phyloP scores from a whole-genome alignment of 192 early-diverging fungal genomes.

The Rhizoclosmatium sp. region DNA sequence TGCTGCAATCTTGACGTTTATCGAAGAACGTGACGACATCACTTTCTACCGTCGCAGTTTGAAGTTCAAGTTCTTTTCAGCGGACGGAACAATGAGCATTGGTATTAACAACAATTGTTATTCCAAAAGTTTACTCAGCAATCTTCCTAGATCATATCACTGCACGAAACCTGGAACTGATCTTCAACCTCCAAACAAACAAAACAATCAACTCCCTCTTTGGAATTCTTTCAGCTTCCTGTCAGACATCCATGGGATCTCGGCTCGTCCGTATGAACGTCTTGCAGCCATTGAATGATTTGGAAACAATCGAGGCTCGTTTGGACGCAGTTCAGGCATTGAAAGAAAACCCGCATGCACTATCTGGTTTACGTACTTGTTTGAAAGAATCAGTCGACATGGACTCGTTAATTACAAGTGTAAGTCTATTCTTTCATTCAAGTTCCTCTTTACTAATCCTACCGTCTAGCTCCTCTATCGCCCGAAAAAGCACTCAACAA shows the following conservation, averaged over 20 bases:
- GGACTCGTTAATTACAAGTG: conserved; percentile 18
- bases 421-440: background rate
- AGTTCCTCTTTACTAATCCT: background rate
- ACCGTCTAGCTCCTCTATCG: conserved; percentile 17
- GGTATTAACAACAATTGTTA: conserved; percentile 29
- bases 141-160: conserved; percentile 60
- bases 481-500: conserved; percentile 56
- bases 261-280: conserved; percentile 79
- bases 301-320: conserved; percentile 59
- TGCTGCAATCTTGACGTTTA: conserved; percentile 36
- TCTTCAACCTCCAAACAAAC: conserved; percentile 55
- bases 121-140: background rate
- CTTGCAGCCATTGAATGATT: conserved; percentile 69
- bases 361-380: background rate
- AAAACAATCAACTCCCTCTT: conserved; percentile 62
- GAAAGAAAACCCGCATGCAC: conserved; percentile 7
- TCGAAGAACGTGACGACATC: conserved; percentile 59
- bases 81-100: conserved; percentile 58
- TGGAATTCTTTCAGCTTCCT: conserved; percentile 67
- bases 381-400: conserved; percentile 32
- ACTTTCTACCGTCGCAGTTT: conserved; percentile 60
- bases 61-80: conserved; percentile 63
- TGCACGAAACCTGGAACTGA: conserved; percentile 69
- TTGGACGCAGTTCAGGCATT: conserved; percentile 66
- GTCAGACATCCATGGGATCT: conserved; percentile 70